Evolutionary conservation across 2,329 filamentous ascomycete genomes (phyloP).

Genomic region (Xylaria sp.): DNA sequence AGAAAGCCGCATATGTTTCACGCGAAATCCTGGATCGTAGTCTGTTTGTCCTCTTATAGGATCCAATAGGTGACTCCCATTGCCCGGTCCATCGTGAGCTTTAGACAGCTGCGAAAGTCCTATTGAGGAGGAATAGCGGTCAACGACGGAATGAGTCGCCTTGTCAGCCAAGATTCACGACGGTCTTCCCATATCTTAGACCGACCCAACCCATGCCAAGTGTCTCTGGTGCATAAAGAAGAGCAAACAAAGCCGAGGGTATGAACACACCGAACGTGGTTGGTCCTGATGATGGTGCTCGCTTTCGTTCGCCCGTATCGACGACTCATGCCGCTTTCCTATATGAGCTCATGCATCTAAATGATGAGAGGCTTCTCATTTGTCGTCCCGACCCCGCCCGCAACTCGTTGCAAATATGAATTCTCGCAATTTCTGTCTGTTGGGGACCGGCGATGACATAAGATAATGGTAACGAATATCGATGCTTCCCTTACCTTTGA

Average conservation of each 20-base stretch:
- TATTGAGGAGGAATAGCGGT: slow-evolving; percentile 20
- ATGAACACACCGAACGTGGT: background rate
- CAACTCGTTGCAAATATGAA: slow-evolving; percentile 5
- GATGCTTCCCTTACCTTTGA: background rate
- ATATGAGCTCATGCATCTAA: slow-evolving; percentile 5
- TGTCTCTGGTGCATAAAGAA: slow-evolving; percentile 3
- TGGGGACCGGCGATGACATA: slow-evolving; percentile 1
- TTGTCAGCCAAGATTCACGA: background rate
- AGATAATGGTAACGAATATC: background rate
- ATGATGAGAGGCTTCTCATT: slow-evolving; percentile 7
- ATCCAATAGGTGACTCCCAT: background rate
- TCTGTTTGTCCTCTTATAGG: slow-evolving; percentile 12
- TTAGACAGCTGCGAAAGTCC: background rate
- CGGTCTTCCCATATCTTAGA: background rate
- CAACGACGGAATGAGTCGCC: slow-evolving; percentile 9
- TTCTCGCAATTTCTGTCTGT: slow-evolving; percentile 8
- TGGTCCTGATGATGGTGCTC: background rate
- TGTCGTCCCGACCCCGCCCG: background rate
- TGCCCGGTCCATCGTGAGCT: slow-evolving; percentile 4
- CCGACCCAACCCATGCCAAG: background rate
- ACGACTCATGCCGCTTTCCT: slow-evolving; percentile 19
- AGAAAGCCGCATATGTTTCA: slow-evolving; percentile 16
- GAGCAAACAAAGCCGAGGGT: slow-evolving; percentile 18
- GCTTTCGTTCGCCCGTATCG: slow-evolving; percentile 3
- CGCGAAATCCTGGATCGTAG: background rate